These are phyloP conservation scores for Aspergillus olivimuriae DNA, from an alignment of 495 filamentous ascomycete species.

Conservation along the genomic window DNA sequence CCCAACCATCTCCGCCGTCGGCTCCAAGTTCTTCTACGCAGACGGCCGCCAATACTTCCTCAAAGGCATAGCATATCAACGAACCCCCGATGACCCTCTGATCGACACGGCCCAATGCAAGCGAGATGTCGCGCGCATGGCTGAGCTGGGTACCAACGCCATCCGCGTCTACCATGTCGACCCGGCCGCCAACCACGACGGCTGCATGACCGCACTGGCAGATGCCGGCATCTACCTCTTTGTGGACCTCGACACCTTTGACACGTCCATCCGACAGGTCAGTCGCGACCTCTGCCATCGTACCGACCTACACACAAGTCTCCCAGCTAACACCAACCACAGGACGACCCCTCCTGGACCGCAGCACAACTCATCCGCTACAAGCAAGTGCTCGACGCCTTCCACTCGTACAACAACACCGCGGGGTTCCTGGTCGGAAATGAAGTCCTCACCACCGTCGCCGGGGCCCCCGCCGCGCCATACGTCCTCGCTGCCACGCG, in stretches of 20 bases:
- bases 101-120: conserved; percentile 68
- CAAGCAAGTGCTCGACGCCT: conserved; percentile 67
- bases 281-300: conserved; percentile 12
- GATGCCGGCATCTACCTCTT: conserved; percentile 73
- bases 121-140: conserved; percentile 72
- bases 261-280: conserved; percentile 69
- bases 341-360: conserved; percentile 56
- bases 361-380: conserved; percentile 60
- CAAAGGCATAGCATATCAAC: conserved; percentile 76
- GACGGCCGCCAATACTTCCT: conserved; percentile 76
- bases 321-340: conserved; percentile 1
- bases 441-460: conserved; percentile 58
- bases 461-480: conserved; percentile 62
- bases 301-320: not conserved
- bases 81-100: conserved; percentile 65
- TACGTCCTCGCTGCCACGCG: conserved; percentile 76
- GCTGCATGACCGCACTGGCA: conserved; percentile 63
- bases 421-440: conserved; percentile 84
- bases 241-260: conserved; percentile 80
- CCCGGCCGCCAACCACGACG: conserved; percentile 59
- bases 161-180: conserved; percentile 91
- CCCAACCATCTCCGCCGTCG: conserved; percentile 59
- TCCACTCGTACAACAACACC: conserved; percentile 71
- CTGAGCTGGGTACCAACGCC: conserved; percentile 71
- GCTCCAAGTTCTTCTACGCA: conserved; percentile 78